A percentile compares a stretch with the other conserved stretches of the same genome.
These are phyloP conservation scores for Ceratobasidium papillatum DNA, from an alignment of 1,284 basidiomycete genomes.

Conservation along the genomic window DNA sequence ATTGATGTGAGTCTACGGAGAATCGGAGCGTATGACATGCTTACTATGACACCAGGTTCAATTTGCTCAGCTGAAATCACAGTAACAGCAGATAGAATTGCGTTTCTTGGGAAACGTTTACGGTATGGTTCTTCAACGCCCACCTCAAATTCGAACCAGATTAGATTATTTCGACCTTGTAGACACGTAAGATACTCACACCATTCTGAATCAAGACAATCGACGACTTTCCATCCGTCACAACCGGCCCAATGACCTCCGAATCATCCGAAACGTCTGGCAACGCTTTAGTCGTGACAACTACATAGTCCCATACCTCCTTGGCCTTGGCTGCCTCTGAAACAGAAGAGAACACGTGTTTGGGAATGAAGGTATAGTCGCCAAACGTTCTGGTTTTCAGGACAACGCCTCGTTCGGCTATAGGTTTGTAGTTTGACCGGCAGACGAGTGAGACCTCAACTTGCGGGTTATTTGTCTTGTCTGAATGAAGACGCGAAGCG, in stretches of 20 bases:
- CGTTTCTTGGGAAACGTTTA: conserved; percentile 49
- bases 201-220: conserved; percentile 58
- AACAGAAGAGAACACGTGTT: conserved; percentile 52
- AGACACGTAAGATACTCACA: not conserved
- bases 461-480: conserved; percentile 35
- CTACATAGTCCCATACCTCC: conserved; percentile 54
- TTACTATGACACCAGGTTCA: conserved; percentile 49
- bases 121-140: conserved; percentile 55
- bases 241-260: conserved; percentile 49
- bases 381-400: conserved; percentile 54
- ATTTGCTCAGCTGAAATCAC: conserved; percentile 55
- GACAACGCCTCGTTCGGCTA: conserved; percentile 51
- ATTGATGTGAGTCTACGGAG: not conserved
- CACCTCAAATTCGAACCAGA: conserved; percentile 44
- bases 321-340: conserved; percentile 44
- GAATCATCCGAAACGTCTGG: conserved; percentile 54
- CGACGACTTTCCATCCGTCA: conserved; percentile 46
- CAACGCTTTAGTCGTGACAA: conserved; percentile 57
- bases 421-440: conserved; percentile 55
- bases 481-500: conserved; percentile 52
- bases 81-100: conserved; percentile 55
- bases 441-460: conserved; percentile 55
- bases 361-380: conserved; percentile 53
- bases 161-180: not conserved
- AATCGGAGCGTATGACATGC: not conserved